Evolutionary conservation across 2,329 filamentous ascomycete genomes (phyloP), one percentile per base, ranked within the genome.

Genomic region (Exophiala sp.): DNA sequence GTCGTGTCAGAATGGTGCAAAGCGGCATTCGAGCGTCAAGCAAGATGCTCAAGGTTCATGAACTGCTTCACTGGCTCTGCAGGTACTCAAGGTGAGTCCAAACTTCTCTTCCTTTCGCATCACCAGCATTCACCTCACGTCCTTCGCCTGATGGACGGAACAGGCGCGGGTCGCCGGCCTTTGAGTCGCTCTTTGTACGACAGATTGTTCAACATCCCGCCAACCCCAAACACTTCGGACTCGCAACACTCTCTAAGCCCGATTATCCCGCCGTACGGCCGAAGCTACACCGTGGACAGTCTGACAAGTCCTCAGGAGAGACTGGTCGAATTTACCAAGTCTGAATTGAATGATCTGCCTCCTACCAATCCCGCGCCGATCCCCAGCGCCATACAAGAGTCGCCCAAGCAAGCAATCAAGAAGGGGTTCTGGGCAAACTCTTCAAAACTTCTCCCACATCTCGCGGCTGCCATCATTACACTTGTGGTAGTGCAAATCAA

Each of bases 401-500:
- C 10, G 21, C 52, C 56, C n/a, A 58, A 58, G 43, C 48, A 54
- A 33, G 56, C 56, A 3, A 55, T 59, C 33, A 36, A 42, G 12
- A 48, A 5, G 42, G 54, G 53, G 5, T 54, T 57, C 20, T 57
- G 53, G 49, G 34, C 46, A 32, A 57, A 56, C n/a, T 56, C 46
- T 18, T 46, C 42, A 14, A 60, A 50, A 32, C 45, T 58, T 32
- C 42, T 61, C 11, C 57, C 63, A 32, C 65, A 67, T 45, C 32
- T 64, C 33, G 20, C 59, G 8, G 58, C 63, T 12, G 56, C 59
- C 34, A 45, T 46, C 6, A 58, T 57, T 24, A 57, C 60, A 14
- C 18, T 58, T 20, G 51, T 54, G 1, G 55, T 66, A 7, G 50
- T 59, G 12, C 42, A 50, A 39, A 39, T 67, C 33, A 66, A 65